Conservation (phyloP, 352 stramenopile species). For the Phytopythium chamaehyphon region DNA sequence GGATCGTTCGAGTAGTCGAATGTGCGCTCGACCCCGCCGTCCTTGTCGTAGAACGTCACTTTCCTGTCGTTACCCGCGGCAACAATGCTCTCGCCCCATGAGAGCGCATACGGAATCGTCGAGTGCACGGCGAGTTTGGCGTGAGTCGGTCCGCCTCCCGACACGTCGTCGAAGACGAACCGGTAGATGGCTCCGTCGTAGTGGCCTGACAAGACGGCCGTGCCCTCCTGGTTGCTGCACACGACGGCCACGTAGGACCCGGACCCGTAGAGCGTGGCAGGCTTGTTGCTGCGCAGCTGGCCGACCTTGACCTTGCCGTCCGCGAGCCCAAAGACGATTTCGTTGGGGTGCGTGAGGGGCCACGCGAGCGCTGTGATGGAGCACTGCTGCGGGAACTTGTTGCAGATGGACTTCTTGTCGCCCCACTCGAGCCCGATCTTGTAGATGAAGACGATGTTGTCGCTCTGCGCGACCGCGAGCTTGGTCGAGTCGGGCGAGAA, state of each 20-base stretch:
- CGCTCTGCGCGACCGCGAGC: slow-evolving; percentile 93
- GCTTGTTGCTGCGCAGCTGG: slow-evolving; percentile 92
- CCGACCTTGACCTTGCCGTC: slow-evolving; percentile 94
- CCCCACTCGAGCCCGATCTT: slow-evolving; percentile 92
- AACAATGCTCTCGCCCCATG: slow-evolving; percentile 89
- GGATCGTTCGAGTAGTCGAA: slow-evolving; percentile 91
- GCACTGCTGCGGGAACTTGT: slow-evolving; percentile 89
- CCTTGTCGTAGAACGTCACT: slow-evolving; percentile 90
- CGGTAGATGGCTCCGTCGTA: slow-evolving; percentile 92
- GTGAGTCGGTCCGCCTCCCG: slow-evolving; percentile 66
- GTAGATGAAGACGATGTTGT: slow-evolving; percentile 97
- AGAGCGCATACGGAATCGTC: slow-evolving; percentile 88
- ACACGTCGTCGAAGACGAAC: slow-evolving; percentile 90
- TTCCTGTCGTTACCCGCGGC: slow-evolving; percentile 89
- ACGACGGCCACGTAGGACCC: slow-evolving; percentile 82
- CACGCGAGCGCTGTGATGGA: slow-evolving; percentile 89
- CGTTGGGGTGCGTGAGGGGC: slow-evolving; percentile 88
- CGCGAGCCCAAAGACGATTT: slow-evolving; percentile 93
- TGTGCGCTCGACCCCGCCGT: slow-evolving; percentile 74
- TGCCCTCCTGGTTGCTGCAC: slow-evolving; percentile 86
- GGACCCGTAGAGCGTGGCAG: slow-evolving; percentile 84
- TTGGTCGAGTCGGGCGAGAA: slow-evolving; percentile 94
- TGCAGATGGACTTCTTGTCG: slow-evolving; percentile 96
- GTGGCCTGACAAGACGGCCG: slow-evolving; percentile 87
- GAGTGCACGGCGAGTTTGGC: slow-evolving; percentile 87